Base-by-base conservation (phyloP, 2,329 filamentous ascomycete genomes). In the Aphanocladium album region DNA sequence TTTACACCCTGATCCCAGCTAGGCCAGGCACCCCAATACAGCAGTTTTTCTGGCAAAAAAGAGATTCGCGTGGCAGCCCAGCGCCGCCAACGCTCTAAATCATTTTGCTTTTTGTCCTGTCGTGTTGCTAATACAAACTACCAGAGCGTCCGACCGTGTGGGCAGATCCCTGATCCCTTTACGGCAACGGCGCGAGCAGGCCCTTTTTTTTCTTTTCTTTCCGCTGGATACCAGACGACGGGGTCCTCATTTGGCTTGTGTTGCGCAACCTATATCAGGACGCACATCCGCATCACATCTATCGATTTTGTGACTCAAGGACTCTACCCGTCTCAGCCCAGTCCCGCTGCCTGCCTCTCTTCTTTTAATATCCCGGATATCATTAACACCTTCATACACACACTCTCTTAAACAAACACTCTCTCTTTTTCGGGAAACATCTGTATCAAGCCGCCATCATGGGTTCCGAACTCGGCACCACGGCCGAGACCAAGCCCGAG, bases 401-500 rank as follows among this genome's bases (percentile, higher is more conserved):
- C 33, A 23, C 14, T 46, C 9, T 52, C 35, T 23, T 33, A 21
- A 39, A 43, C 7, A 17, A 43, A 43, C 6, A 43, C n/a, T 23
- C n/a, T 21, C 46, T 49, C 17, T 19, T 23, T n/a, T n/a, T 27
- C n/a, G n/a, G 16, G 21, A 39, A 25, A 25, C 25, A 5, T 2
- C 12, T 9, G 12, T n/a, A n/a, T 14, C 23, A 39, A 45, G 7
- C 11, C 14, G 1, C 17, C 58, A 60, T 23, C 21, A 60, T 60
- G 58, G 51, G 51, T 30, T 60, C 58, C 21, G 72, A 74, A 54
- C 68, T 72, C 39, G 72, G 72, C 57, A 68, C 67, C 27, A 72
- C 69, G 5, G 61, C 67, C 27, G 66, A 70, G 51, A 71, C 69
- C 53, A 68, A 70, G 62, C 70, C 74, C 19, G 63, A 67, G 62